These are phyloP conservation scores for Trichosanthes truncata DNA, from an alignment of 306 rosid genomes.

Conservation along the genomic window DNA sequence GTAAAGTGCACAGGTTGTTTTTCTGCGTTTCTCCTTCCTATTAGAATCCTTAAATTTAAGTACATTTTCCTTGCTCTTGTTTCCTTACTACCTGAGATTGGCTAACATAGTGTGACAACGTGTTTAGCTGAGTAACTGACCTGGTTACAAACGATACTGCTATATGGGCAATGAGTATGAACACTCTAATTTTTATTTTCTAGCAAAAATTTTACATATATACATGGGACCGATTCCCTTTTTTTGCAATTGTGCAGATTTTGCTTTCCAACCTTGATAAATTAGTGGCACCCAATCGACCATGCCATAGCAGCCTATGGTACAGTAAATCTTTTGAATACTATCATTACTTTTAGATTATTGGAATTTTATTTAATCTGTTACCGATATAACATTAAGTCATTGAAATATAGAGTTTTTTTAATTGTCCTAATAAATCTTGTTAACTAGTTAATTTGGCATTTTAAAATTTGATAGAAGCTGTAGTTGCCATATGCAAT, in stretches of 20 bases:
- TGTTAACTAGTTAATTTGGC: not conserved
- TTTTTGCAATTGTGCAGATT: constrained; percentile 12
- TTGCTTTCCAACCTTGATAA: constrained; percentile 28
- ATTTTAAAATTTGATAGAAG: not conserved
- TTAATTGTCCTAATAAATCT: not conserved
- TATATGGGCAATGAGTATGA: not conserved
- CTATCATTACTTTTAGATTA: not conserved
- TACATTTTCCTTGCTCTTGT: not conserved
- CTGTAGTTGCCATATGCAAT: not conserved
- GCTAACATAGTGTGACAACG: not conserved
- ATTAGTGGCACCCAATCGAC: constrained; percentile 25
- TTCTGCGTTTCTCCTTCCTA: not conserved
- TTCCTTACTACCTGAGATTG: not conserved
- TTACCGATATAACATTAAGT: not conserved
- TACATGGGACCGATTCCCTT: not conserved
- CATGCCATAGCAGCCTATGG: constrained; percentile 30
- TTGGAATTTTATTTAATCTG: not conserved
- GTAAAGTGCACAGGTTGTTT: not conserved
- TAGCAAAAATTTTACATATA: not conserved
- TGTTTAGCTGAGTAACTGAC: not conserved
- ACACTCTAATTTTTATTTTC: not conserved
- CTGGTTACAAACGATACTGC: not conserved
- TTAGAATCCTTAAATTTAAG: not conserved
- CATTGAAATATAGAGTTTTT: not conserved
- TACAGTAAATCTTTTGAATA: constrained; percentile 2